Conservation (phyloP, 164 flowering plant species). For the Umbellularia californica region DNA sequence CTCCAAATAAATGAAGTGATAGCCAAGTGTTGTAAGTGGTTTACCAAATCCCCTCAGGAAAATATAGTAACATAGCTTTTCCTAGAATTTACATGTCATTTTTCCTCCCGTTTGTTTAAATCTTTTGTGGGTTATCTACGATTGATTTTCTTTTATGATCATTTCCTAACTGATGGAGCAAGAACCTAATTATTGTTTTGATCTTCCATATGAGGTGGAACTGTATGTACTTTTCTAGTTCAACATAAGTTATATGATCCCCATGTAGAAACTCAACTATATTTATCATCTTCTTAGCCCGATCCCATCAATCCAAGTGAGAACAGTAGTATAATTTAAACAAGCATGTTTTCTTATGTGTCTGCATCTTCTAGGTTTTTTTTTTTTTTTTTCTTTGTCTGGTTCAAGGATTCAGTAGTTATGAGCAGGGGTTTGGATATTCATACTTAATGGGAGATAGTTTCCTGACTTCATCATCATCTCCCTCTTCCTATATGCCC, state of each 20-base stretch:
- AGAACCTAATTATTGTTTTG: background rate
- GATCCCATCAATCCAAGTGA: too few species aligned
- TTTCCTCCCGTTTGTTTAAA: background rate
- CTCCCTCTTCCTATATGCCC: background rate
- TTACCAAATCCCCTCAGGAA: background rate
- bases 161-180: background rate
- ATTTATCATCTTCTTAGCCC: too few species aligned
- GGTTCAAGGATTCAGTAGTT: background rate
- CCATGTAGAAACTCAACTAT: too few species aligned
- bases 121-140: background rate
- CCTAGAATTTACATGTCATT: too few species aligned
- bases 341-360: background rate
- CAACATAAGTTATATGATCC: too few species aligned
- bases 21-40: background rate
- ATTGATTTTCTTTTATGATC: background rate
- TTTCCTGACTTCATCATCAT: too few species aligned
- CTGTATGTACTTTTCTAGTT: too few species aligned
- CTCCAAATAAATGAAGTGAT: background rate
- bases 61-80: background rate
- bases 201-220: background rate
- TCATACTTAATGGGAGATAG: too few species aligned
- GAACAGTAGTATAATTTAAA: too few species aligned
- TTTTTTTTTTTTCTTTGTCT: background rate
- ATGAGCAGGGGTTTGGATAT: background rate
- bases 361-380: background rate